These are phyloP conservation scores for Pseudophaeomoniella oleicola DNA, from an alignment of 2,329 filamentous ascomycete species.

Conservation along the genomic window DNA sequence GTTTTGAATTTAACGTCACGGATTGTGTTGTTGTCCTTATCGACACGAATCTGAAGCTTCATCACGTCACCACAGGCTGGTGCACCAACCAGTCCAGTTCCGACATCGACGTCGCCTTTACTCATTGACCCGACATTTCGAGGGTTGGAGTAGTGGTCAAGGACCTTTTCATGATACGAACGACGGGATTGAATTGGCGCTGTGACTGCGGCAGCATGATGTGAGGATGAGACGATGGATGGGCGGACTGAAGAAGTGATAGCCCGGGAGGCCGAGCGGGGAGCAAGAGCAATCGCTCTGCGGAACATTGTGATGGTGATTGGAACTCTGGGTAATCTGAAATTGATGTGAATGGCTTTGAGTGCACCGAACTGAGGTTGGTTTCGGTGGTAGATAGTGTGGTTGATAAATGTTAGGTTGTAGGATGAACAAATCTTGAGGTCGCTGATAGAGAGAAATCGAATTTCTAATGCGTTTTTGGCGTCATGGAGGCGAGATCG, in stretches of 20 bases:
- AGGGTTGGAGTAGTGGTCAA: constrained; percentile 72
- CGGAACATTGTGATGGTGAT: constrained; percentile 37
- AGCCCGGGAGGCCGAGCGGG: constrained; percentile 36
- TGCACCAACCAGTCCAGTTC: constrained; percentile 82
- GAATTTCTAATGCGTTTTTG: too few species aligned
- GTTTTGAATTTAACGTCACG: constrained; percentile 97
- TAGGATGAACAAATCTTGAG: too few species aligned
- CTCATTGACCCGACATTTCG: constrained; percentile 66
- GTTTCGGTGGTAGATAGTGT: too few species aligned
- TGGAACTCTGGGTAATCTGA: too few species aligned
- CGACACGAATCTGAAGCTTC: constrained; percentile 87
- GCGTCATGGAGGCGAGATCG: too few species aligned
- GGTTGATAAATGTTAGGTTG: too few species aligned
- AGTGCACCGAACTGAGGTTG: too few species aligned
- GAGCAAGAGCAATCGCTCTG: constrained; percentile 38
- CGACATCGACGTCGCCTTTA: constrained; percentile 70
- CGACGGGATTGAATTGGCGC: constrained; percentile 25
- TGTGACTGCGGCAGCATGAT: constrained; percentile 27
- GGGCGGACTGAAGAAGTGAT: constrained; percentile 34
- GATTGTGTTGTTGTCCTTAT: constrained; percentile 76
- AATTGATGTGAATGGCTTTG: too few species aligned
- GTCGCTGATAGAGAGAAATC: too few species aligned
- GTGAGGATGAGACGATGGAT: constrained; percentile 23
- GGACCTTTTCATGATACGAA: constrained; percentile 54
- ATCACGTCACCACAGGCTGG: constrained; percentile 86